A percentile compares a stretch with the other conserved stretches of the same genome.
Conservation (phyloP, 2,329 filamentous ascomycete genomes). For the Verticillium tricorpus region DNA sequence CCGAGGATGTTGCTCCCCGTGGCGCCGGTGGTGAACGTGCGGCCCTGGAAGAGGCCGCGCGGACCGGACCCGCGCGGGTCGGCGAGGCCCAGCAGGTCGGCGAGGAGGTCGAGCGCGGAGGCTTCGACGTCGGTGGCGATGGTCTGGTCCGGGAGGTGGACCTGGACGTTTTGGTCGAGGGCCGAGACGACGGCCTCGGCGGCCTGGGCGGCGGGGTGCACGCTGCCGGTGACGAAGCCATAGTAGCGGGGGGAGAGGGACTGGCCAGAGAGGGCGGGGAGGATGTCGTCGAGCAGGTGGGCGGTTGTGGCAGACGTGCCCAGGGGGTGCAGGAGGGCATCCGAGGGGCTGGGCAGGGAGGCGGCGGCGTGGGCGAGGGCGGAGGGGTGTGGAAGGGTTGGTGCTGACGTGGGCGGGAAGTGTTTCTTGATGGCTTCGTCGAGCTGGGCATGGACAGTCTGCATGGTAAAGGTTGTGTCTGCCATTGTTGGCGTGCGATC, state of each 20-base stretch:
- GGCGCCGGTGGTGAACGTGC: slow-evolving; percentile 55
- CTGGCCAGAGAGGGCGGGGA: slow-evolving; percentile 61
- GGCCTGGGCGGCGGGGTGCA: slow-evolving; percentile 71
- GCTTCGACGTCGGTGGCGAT: slow-evolving; percentile 75
- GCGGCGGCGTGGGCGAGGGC: slow-evolving; percentile 31
- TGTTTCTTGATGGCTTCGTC: slow-evolving; percentile 4
- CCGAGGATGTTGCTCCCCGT: slow-evolving; percentile 82
- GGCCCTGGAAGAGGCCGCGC: slow-evolving; percentile 19
- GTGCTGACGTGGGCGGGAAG: slow-evolving; percentile 13
- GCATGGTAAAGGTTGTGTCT: not conserved
- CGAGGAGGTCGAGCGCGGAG: slow-evolving; percentile 63
- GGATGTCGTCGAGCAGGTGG: slow-evolving; percentile 42
- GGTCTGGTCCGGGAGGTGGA: slow-evolving; percentile 74
- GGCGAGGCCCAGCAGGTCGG: slow-evolving; percentile 55
- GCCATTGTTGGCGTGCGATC: not conserved
- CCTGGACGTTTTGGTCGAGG: slow-evolving; percentile 78
- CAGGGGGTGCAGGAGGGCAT: slow-evolving; percentile 25
- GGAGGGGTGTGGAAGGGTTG: slow-evolving; percentile 32
- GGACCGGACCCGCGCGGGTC: not conserved
- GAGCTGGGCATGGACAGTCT: slow-evolving; percentile 8
- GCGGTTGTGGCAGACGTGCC: slow-evolving; percentile 26
- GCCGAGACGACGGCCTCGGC: slow-evolving; percentile 81
- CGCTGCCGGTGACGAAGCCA: slow-evolving; percentile 83
- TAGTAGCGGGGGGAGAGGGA: slow-evolving; percentile 68
- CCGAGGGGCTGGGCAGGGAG: slow-evolving; percentile 30